Conservation (phyloP, 345 rosid species). For the Cardiospermum halicacabum region DNA sequence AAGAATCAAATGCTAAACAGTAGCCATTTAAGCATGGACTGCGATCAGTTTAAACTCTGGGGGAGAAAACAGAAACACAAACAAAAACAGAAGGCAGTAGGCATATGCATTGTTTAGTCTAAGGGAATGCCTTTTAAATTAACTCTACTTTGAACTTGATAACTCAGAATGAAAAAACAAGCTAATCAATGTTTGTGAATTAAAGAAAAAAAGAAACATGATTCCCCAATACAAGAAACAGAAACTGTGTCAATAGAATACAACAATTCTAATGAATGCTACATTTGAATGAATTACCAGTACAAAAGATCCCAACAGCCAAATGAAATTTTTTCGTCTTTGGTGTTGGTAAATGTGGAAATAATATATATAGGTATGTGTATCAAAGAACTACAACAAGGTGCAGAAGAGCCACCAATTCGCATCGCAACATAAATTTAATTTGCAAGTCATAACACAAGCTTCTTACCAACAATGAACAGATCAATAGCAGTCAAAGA, state of each 20-base stretch:
- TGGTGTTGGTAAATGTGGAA: conserved; percentile 22
- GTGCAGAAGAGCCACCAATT: conserved; percentile 11
- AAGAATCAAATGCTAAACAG: background rate
- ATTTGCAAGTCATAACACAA: conserved; percentile 7
- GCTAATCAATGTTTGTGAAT: conserved; percentile 5
- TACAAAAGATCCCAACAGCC: conserved; percentile 27
- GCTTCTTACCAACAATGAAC: conserved; percentile 12
- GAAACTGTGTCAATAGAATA: conserved; percentile 16
- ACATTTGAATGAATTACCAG: conserved; percentile 36
- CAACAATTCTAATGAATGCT: conserved; percentile 25
- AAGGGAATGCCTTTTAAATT: background rate
- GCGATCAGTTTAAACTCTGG: background rate
- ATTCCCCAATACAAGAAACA: conserved; percentile 20
- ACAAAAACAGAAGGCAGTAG: background rate
- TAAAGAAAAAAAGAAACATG: conserved; percentile 19
- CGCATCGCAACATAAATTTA: conserved; percentile 12
- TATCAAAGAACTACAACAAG: conserved; percentile 30
- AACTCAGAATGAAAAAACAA: background rate
- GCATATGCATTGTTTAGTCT: background rate
- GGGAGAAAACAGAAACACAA: no score
- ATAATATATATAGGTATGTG: no score
- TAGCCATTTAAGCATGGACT: conserved; percentile 4
- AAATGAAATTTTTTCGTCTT: conserved; percentile 21
- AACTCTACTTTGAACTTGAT: conserved; percentile 3
- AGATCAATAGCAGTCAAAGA: conserved; percentile 41